Evolutionary conservation across 495 filamentous ascomycete species (phyloP), one percentile per base, ranked within the genome.

Genomic region (Tuber umbilicatum): DNA sequence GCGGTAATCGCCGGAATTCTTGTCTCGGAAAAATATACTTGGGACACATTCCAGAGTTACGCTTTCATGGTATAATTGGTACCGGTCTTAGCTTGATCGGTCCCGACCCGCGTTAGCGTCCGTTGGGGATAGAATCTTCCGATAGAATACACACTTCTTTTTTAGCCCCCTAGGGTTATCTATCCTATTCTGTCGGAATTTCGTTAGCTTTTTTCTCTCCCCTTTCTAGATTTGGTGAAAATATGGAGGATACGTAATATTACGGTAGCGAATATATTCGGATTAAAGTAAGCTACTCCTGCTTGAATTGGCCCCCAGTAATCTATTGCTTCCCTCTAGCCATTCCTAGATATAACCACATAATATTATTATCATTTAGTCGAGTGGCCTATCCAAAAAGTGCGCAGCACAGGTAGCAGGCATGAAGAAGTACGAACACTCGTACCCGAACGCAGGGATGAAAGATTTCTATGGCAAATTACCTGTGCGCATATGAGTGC

Each of bases 21-120:
- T 64, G 55, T 64, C 55, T 64, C 55, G 55, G 55, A 64, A 64
- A 35, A 64, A 64, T 64, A 35, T 35, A 35, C 55, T 64, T 64
- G 55, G 55, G 55, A 35, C 17, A 6, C 17, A 31, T 64, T 16
- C 27, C 55, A 64, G 27, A 64, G 27, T 64, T 31, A 7, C 55
- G 35, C 55, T 35, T 64, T 35, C 55, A 5, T 31, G n/a, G 55
- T 45, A 45, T 19, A 19, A n/a, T 55, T 27, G 47, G 50, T 19
- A 50, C 7, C 17, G 21, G 5, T 64, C 35, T 35, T 35, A 64
- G 55, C 27, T 64, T 64, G 55, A 64, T 64, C 55, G 55, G 55
- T 64, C 55, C 55, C 55, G 55, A 64, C 27, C 55, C 55, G 55
- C 27, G 2, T 64, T 64, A 64, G 55, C 14, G 55, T 64, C 55